These are phyloP conservation scores for Macrotyloma uniflorum DNA, from an alignment of 306 rosid genomes.

Conservation along the genomic window DNA sequence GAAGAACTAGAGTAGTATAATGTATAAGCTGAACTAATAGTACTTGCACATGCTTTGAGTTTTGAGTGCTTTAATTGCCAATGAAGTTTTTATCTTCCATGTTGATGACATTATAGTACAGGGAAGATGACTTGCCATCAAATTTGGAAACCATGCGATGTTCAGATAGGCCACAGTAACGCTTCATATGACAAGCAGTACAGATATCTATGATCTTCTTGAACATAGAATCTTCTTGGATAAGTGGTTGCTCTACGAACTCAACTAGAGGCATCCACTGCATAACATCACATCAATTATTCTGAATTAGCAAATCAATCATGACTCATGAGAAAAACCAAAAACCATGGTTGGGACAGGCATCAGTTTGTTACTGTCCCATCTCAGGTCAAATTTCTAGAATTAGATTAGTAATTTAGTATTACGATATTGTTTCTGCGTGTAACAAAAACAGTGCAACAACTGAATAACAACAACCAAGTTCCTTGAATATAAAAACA, in stretches of 20 bases:
- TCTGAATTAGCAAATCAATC: conserved; percentile 7
- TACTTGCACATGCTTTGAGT: neutral
- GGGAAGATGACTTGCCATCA: conserved; percentile 74
- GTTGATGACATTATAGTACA: conserved; percentile 68
- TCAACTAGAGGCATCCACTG: conserved; percentile 93
- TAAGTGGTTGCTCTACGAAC: conserved; percentile 75
- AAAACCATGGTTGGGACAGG: neutral
- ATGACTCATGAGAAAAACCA: neutral
- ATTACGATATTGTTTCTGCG: neutral
- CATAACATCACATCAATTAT: conserved; percentile 20
- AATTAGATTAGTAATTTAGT: neutral
- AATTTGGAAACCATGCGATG: conserved; percentile 77
- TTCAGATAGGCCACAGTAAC: conserved; percentile 68
- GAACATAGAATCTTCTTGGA: conserved; percentile 86
- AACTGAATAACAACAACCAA: neutral
- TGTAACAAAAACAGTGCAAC: neutral
- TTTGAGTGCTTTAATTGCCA: conserved; percentile 45
- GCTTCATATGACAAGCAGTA: conserved; percentile 65
- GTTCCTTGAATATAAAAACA: neutral
- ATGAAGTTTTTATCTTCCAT: conserved; percentile 50
- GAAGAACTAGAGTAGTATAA: neutral
- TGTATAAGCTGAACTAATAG: neutral
- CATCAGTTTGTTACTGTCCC: neutral
- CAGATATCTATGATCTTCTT: conserved; percentile 75
- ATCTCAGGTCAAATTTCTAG: neutral